Evolutionary conservation across 768 basidiomycete species (phyloP), one percentile per base, ranked within the genome.

Genomic region (Suillus tomentosus): DNA sequence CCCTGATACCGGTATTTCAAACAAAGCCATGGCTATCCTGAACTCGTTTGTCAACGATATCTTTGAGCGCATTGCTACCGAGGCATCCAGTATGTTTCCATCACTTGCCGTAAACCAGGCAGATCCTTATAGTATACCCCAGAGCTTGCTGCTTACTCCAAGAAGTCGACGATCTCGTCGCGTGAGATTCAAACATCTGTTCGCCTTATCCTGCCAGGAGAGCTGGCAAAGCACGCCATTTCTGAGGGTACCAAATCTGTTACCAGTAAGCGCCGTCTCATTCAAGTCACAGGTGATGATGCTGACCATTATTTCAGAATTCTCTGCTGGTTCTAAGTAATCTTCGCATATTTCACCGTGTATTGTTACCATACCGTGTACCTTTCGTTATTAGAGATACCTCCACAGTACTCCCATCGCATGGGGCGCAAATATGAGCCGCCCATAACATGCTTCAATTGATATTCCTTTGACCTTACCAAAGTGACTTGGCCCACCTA

Each of bases 1-100:
- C 83, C 93, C 93, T 66, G 93, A 94, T 78, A 94, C 92, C 66
- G 93, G 92, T 87, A 93, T 94, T 81, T 93, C 91, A 61, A 93
- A 91, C 87, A 92, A 93, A 79, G 88, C 88, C 13, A 90, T 91
- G 89, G 87, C 89, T 60, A 91, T 92, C 74, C 80, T 90, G 68
- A 89, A 92, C 82, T 91, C 90, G 0, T 92, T 92, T 73, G 90
- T 92, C 70, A 91, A 92, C 73, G 90, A 92, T 69, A 91, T 92
- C 73, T 92, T 92, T 71, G 91, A 91, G 78, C 86, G 90, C 51
- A 90, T 91, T 69, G 89, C 89, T 50, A 84, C 85, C 3, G 88
- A 89, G 73, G 88, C 88, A 61, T 89, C 87, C 53, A 88, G 87
- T 88, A 73, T 76, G 73, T 14, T 42, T 19, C 24, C 15, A 31